Evolutionary conservation across 129 eudicot genomes (phyloP).

Genomic region (Helianthus tuberosus): DNA sequence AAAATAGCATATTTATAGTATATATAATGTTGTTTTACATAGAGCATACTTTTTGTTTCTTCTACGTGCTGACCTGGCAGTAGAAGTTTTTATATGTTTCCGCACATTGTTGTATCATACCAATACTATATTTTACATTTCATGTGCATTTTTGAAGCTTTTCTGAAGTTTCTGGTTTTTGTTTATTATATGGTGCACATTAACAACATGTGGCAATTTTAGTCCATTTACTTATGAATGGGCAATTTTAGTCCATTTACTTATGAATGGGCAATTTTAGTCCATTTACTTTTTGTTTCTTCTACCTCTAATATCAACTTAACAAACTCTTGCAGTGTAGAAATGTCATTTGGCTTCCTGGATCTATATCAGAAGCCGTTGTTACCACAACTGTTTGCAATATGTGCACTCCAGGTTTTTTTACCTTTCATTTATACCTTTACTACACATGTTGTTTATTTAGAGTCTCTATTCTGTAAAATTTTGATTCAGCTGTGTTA

Average conservation of each 20-base stretch:
- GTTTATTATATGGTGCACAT: slow-evolving; percentile 10
- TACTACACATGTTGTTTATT: slow-evolving; percentile 16
- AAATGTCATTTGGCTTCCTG: slow-evolving; percentile 96
- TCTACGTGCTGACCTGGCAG: slow-evolving; percentile 7
- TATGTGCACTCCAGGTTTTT: slow-evolving; percentile 80
- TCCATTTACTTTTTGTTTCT: too few species aligned
- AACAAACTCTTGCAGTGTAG: slow-evolving; percentile 63
- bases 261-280: not conserved
- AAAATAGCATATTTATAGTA: too few species aligned
- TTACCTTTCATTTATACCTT: slow-evolving; percentile 10
- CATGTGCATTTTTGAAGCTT: slow-evolving; percentile 7
- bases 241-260: not conserved
- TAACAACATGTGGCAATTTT: not conserved
- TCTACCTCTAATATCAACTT: slow-evolving; percentile 13
- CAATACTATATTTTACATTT: slow-evolving; percentile 1
- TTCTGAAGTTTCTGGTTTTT: not conserved
- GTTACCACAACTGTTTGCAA: slow-evolving; percentile 77
- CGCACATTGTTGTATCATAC: not conserved
- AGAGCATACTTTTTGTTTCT: not conserved
- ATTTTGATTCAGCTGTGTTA: slow-evolving; percentile 1
- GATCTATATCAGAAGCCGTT: slow-evolving; percentile 73
- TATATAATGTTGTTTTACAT: not conserved
- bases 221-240: not conserved
- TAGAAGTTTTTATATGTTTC: not conserved
- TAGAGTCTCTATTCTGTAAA: slow-evolving; percentile 1